Conservation (phyloP, 2,329 filamentous ascomycete genomes). For the Fusarium ambrosium region DNA sequence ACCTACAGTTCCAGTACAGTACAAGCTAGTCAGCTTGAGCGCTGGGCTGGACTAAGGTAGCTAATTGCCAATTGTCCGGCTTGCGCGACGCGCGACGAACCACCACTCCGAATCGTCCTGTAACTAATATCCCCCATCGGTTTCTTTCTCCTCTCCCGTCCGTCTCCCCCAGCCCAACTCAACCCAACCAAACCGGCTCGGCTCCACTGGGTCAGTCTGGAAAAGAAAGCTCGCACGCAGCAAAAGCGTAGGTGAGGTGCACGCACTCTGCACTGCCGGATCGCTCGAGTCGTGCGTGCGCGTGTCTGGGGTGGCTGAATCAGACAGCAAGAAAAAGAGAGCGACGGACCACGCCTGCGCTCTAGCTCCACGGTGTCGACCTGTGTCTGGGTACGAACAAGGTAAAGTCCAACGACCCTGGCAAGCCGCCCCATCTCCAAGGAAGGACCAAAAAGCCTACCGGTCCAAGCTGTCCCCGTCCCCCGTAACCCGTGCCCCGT, state of each 20-base stretch:
- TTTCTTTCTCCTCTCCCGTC: neutral
- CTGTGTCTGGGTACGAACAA: constrained; percentile 33
- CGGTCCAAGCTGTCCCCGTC: constrained; percentile 34
- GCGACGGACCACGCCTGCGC: constrained; percentile 30
- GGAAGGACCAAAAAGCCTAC: constrained; percentile 37
- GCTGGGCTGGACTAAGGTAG: neutral
- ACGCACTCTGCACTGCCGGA: constrained; percentile 24
- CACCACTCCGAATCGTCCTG: constrained; percentile 13
- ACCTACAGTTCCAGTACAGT: neutral
- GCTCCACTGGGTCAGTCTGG: constrained; percentile 32
- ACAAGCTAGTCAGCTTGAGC: constrained; percentile 1
- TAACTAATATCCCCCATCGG: constrained; percentile 25
- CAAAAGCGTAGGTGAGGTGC: neutral
- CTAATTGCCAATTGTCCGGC: constrained; percentile 5
- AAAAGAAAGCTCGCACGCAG: constrained; percentile 24
- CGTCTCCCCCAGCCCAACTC: constrained; percentile 19
- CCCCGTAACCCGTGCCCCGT: constrained; percentile 41
- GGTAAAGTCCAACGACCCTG: constrained; percentile 41
- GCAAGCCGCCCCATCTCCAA: constrained; percentile 42
- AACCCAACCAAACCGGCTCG: constrained; percentile 33
- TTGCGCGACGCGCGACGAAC: constrained; percentile 23
- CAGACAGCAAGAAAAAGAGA: constrained; percentile 32
- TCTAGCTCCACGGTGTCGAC: constrained; percentile 36
- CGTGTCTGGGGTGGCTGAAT: constrained; percentile 44
- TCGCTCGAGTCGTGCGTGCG: constrained; percentile 38